Evolutionary conservation across 176 grass and related monocot genomes (phyloP).

Genomic region (Cenchrus americanus): DNA sequence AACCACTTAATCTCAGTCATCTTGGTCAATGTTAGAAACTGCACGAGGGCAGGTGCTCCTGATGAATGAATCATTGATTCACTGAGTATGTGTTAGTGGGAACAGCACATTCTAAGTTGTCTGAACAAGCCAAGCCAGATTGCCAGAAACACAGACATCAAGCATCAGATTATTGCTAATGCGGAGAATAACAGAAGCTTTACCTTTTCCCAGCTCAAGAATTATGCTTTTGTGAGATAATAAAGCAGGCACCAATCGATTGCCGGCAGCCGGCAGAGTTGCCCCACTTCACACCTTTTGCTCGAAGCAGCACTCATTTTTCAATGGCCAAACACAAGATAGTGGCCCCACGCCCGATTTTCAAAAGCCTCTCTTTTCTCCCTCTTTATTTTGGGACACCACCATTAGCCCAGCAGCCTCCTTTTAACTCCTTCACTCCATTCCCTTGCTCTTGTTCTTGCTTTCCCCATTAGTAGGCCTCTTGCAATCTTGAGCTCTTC

Average conservation of each 20-base stretch:
- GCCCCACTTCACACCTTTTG: conserved; percentile 52
- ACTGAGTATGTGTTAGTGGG: conserved; percentile 8
- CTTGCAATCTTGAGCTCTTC: not conserved
- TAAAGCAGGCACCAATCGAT: conserved; percentile 40
- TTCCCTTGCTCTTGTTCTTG: conserved; percentile 40
- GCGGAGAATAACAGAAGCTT: conserved; percentile 24
- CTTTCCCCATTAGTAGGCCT: conserved; percentile 34
- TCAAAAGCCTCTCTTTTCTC: conserved; percentile 54
- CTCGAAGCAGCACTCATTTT: conserved; percentile 47
- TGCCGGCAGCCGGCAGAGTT: conserved; percentile 6
- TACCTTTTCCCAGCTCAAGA: conserved; percentile 42
- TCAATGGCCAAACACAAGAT: conserved; percentile 36
- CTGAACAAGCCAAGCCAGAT: conserved; percentile 19
- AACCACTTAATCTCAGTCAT: not conserved
- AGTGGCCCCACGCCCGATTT: conserved; percentile 46
- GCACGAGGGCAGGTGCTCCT: not conserved
- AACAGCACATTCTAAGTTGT: conserved; percentile 25
- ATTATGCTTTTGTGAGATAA: conserved; percentile 53
- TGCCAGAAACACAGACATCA: conserved; percentile 8
- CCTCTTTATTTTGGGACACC: conserved; percentile 42
- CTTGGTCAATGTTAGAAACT: not conserved
- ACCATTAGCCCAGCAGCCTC: conserved; percentile 49
- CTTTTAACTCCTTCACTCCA: conserved; percentile 62
- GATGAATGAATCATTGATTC: not conserved
- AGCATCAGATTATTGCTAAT: conserved; percentile 36